Evolutionary conservation across 176 grass and related monocot species (phyloP), one percentile per base, ranked within the genome.

Genomic region (Aegilops umbellulata): DNA sequence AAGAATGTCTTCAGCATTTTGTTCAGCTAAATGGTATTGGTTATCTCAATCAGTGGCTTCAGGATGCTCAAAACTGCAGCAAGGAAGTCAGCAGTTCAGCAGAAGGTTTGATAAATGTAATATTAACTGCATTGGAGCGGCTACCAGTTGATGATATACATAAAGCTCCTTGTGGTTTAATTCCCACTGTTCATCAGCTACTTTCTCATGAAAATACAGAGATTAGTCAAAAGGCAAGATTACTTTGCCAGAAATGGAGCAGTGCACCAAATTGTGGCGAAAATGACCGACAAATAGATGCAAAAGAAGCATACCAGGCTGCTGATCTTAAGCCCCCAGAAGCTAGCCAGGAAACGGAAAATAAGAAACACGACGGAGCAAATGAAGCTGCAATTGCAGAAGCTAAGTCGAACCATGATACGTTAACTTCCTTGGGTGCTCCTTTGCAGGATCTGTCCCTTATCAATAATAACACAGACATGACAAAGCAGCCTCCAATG

Each of bases 21-120:
- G 58, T 95, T 39, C 80, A 89, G 26, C 82, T 93, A 80, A 89
- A 93, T 36, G 94, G 88, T 20, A 77, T 93, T 74, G 27, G 12
- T 76, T 89, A 89, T 83, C 94, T 95, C 60, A 85, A 91, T 63
- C 87, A 80, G 31, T 95, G 94, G 94, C 84, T 95, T 72, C 81
- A 86, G 63, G 91, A 93, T 53, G 84, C 84, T 82, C 89, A 91
- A 65, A 93, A 86, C 19, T 80, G 73, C 60, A 25, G 29, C 22
- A 53, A 63, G 44, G 86, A 83, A 51, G 31, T 74, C 53, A 85
- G 51, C 65, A 47, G 9, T 19, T 27, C 80, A 73, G 86, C 65
- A 8, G 74, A 95, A 65, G 89, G 85, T 80, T 69, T 93, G 19
- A 87, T 91, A 19, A 25, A 39, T 85, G 84, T 57, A 14, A 31